Conservation (phyloP, 2,329 filamentous ascomycete genomes). For the Lasiodiplodia hormozganensis region DNA sequence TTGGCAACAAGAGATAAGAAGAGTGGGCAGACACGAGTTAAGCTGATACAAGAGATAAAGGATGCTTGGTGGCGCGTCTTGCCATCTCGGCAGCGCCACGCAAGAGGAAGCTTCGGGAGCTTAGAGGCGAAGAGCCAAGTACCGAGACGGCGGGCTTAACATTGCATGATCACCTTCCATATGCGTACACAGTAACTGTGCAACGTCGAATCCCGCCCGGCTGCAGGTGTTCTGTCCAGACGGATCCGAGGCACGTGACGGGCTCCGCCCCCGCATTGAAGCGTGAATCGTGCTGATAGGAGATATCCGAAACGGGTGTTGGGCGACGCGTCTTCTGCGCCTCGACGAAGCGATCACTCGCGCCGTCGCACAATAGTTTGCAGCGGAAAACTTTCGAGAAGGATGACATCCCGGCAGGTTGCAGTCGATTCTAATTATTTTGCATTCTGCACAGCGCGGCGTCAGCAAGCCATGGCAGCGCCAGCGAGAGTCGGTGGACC, state of each 20-base stretch:
- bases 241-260: neutral
- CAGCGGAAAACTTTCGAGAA: conserved; percentile 12
- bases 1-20: conserved; percentile 18
- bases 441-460: neutral
- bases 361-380: neutral
- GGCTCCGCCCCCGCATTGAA: conserved; percentile 9
- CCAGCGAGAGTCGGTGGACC: neutral
- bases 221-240: neutral
- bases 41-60: conserved; percentile 25
- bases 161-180: conserved; percentile 16
- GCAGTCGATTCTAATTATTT: conserved; percentile 1
- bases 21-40: conserved; percentile 18
- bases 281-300: conserved; percentile 18
- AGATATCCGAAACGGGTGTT: conserved; percentile 4
- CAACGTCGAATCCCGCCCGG: neutral
- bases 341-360: neutral
- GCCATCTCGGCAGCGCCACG: conserved; percentile 6
- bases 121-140: conserved; percentile 18
- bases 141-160: conserved; percentile 10
- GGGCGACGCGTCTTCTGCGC: conserved; percentile 7
- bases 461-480: neutral
- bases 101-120: conserved; percentile 19
- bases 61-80: conserved; percentile 16
- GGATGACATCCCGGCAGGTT: neutral
- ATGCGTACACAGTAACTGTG: neutral